Evolutionary conservation across 2,329 filamentous ascomycete species (phyloP), one percentile per base, ranked within the genome.

Genomic region (Aschersonia sp.): DNA sequence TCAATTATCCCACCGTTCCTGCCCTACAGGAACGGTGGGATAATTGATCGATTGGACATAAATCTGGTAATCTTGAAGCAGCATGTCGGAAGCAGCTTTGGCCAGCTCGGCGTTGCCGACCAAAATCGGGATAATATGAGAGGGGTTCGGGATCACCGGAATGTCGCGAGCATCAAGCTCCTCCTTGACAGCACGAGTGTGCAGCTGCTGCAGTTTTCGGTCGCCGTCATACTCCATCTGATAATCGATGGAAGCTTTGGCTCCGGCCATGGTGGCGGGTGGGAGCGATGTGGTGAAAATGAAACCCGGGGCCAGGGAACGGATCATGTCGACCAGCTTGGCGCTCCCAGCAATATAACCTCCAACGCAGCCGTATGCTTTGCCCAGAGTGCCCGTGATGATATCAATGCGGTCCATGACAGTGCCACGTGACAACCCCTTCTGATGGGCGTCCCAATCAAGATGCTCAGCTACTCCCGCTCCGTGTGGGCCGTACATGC

Each of bases 41-140:
- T 97, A 97, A 71, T 98, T 98, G 76, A 98, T 97, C 48, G 87
- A 88, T 69, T 98, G 92, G 30, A 98, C 92, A 63, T 98, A 98
- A 62, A 98, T 96, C 52, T 81, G 79, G 71, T 95, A 85, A 55
- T 94, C 84, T 55, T 85, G 81, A 11, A 98, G 77, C 29, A 98
- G 79, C 71, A 94, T 80, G 62, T 98, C 92, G 30, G 87, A 94
- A 6, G 92, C 92, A 57, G 83, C 75, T 73, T 92, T 96, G 50
- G 92, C 92, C 41, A 94, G 71, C 66, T 92, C 89, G 44, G 92
- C 92, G 59, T 94, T 92, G 50, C 92, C 92, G 45, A 98, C 90
- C 10, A 98, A 76, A 47, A 97, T 78, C 4, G 92, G 92, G 46
- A 98, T 76, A 60, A 98, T 98, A 69, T 98, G 92, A 45, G 86